Evolutionary conservation across 2,329 filamentous ascomycete species (phyloP).

Genomic region (Mycosphaerella sp.): DNA sequence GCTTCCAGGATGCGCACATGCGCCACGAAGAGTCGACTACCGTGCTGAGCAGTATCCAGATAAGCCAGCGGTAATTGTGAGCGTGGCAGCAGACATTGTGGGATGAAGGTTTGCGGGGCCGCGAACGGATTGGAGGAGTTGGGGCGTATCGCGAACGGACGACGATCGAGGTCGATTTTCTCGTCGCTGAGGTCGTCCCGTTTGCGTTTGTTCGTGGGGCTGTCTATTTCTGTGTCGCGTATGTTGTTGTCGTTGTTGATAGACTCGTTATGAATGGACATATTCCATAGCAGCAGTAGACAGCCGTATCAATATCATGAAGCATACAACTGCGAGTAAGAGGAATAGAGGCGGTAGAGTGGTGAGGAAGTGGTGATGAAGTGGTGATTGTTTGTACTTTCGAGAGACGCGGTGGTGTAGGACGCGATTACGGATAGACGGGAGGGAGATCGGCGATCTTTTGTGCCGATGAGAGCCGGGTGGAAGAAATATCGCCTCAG

Average conservation of each 20-base stretch:
- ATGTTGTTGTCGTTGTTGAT: neutral
- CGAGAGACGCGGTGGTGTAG: neutral
- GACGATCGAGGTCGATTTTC: slow-evolving; percentile 19
- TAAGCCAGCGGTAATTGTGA: slow-evolving; percentile 55
- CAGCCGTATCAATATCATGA: slow-evolving; percentile 18
- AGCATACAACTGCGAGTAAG: slow-evolving; percentile 8
- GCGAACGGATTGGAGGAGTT: slow-evolving; percentile 24
- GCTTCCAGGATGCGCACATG: slow-evolving; percentile 59
- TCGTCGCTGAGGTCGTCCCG: slow-evolving; percentile 16
- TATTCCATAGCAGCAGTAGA: slow-evolving; percentile 12
- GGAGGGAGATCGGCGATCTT: no score
- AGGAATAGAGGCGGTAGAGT: neutral
- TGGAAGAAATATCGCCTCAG: no score
- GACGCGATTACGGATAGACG: no score
- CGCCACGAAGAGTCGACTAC: slow-evolving; percentile 55
- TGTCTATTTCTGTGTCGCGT: neutral
- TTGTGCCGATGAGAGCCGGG: no score
- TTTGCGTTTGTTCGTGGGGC: slow-evolving; percentile 14
- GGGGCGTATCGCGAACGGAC: slow-evolving; percentile 27
- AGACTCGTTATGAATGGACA: slow-evolving; percentile 19
- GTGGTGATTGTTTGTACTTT: neutral
- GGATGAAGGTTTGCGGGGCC: slow-evolving; percentile 26
- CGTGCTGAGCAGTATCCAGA: slow-evolving; percentile 52
- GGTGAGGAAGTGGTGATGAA: neutral
- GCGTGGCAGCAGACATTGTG: slow-evolving; percentile 49